These are phyloP conservation scores for Laetiporus sulphureus DNA, from an alignment of 1,284 basidiomycete species.

Conservation along the genomic window DNA sequence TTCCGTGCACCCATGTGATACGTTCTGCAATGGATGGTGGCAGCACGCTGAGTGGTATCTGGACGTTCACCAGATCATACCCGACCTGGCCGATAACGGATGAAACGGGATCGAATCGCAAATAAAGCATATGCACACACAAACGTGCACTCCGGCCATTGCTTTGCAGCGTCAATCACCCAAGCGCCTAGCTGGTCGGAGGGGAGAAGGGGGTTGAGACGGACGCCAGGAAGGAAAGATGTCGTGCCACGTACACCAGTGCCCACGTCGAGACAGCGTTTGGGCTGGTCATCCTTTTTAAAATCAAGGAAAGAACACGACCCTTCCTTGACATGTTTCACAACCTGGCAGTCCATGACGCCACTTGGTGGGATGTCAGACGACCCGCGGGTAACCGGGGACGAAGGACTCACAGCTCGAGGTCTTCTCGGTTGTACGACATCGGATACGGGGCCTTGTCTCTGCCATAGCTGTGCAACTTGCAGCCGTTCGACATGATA, in stretches of 20 bases:
- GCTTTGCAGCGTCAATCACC: constrained; percentile 65
- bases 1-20: constrained; percentile 66
- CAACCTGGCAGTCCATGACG: constrained; percentile 49
- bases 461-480: constrained; percentile 57
- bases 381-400: background rate
- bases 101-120: background rate
- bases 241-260: constrained; percentile 47
- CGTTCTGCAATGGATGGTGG: constrained; percentile 43
- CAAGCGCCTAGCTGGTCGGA: constrained; percentile 53
- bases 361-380: constrained; percentile 34
- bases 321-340: constrained; percentile 36
- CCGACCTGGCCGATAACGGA: constrained; percentile 56
- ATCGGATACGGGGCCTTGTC: constrained; percentile 71
- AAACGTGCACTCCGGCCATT: constrained; percentile 61
- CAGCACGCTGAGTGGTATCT: constrained; percentile 47
- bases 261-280: constrained; percentile 57
- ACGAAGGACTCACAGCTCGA: constrained; percentile 51
- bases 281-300: constrained; percentile 33
- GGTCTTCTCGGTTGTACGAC: constrained; percentile 55
- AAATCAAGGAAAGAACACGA: constrained; percentile 54
- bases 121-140: constrained; percentile 34
- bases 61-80: constrained; percentile 68
- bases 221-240: constrained; percentile 1
- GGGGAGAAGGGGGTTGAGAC: background rate
- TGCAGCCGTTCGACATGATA: constrained; percentile 49